Base-by-base conservation (phyloP, 192 early-diverging fungal species). In the Chytriomyces confervae region DNA sequence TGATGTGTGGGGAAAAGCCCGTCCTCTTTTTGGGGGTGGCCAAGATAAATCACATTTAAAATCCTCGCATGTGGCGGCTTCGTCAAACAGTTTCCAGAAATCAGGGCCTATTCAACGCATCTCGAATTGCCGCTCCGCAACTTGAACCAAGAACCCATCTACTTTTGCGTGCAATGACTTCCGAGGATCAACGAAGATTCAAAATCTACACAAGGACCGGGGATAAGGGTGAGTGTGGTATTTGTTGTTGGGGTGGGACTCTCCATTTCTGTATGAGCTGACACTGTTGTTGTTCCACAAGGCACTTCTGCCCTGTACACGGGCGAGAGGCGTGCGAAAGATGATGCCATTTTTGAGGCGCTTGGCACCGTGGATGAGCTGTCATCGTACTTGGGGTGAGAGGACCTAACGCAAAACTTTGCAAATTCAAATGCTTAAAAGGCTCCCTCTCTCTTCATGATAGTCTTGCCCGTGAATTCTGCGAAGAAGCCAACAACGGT, bases 191-290 rank as follows among this genome's bases (percentile, higher is more conserved):
- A 48, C 77, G 79, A 20, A 60, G 80, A 11, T 57, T 91, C 68
- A 92, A 90, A 66, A 92, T 98, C 49, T 98, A 98, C 85, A 98
- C 97, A 11, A 89, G 93, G 29, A 98, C 95, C 0, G 97, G 97
- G 23, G 97, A 98, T 86, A 93, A 94, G 83, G 94, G 94, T 89
- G 50, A 0, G 53, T 61, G 78, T 13, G 50, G 36, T n/a, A n/a
- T n/a, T n/a, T n/a, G n/a, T n/a, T n/a, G n/a, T n/a, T n/a, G n/a
- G n/a, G n/a, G n/a, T n/a, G n/a, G n/a, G n/a, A n/a, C n/a, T n/a
- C n/a, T n/a, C n/a, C n/a, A n/a, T n/a, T n/a, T n/a, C n/a, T n/a
- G n/a, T n/a, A n/a, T 20, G 27, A n/a, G n/a, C 20, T 13, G 10
- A 23, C 44, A 77, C 13, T 49, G 10, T 43, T 62, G 11, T 5